Base-by-base conservation (phyloP, 1,284 basidiomycete genomes). In the Mycena citricolor region DNA sequence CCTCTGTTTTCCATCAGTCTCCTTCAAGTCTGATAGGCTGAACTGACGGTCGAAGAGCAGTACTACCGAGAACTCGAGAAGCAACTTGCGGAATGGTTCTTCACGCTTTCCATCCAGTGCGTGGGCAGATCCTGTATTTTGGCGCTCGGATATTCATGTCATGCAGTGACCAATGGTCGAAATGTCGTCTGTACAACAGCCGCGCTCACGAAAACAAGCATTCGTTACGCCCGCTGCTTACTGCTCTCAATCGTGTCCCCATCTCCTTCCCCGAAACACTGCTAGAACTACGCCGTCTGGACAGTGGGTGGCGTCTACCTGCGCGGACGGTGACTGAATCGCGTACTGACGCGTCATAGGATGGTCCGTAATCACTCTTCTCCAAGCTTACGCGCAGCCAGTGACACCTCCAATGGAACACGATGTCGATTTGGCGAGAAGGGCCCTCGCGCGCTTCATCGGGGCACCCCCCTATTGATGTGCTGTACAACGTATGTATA, bases 81-180 rank as follows among this genome's bases (percentile, higher is more conserved):
- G 23, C 42, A 44, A 31, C 47, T 49, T 21, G 36, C 32, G 19
- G 37, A 32, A 23, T 40, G 26, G 42, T 49, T 49, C 29, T 32
- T 39, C 38, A 49, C 36, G 30, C 47, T 44, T 8, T 36, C 38
- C 7, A 25, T 49, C 28, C 47, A 44, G 47, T 49, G 17, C 28
- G 47, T 40, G 6, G 23, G 6, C n/a, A 8, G 16, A 14, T 19
- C 32, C 10, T 5, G n/a, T 3, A 4, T n/a, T 5, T 8, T 8
- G 12, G 17, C 20, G 14, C 6, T 33, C 25, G 14, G 4, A 25
- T 16, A 2, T 17, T 22, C 12, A 26, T 4, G 11, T 10, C 11
- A 11, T n/a, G 13, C 38, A 49, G 47, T 38, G 42, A 49, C 37
- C 47, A 49, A 41, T 44, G 47, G 47, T 44, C 42, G 1, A 39